Conservation (phyloP, 805 yeast genomes). For the Candida methanosorbosa region DNA sequence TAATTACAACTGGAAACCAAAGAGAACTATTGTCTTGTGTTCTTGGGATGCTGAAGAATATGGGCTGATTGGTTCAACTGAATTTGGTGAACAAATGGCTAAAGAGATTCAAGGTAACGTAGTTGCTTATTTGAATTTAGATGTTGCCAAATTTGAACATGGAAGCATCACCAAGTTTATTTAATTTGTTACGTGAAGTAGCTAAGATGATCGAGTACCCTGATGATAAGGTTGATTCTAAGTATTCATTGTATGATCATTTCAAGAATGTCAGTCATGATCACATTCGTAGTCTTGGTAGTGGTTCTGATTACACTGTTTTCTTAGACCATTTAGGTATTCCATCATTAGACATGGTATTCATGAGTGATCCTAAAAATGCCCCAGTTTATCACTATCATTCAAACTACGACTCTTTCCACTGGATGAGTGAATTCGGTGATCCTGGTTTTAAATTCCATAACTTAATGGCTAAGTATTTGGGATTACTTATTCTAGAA, state of each 20-base stretch:
- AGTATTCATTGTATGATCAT: conserved; percentile 20
- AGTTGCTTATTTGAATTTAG: conserved; percentile 54
- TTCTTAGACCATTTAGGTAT: conserved; percentile 43
- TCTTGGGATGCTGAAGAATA: conserved; percentile 73
- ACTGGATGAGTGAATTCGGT: conserved; percentile 51
- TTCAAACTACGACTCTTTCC: conserved; percentile 54
- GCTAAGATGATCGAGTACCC: conserved; percentile 36
- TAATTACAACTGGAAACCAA: conserved; percentile 52
- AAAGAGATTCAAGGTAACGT: conserved; percentile 33
- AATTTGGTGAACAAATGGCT: conserved; percentile 51
- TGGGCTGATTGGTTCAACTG: conserved; percentile 59
- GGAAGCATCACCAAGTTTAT: conserved; percentile 45
- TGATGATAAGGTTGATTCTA: conserved; percentile 21
- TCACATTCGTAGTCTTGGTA: conserved; percentile 37
- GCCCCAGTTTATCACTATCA: conserved; percentile 54
- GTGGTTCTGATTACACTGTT: conserved; percentile 54
- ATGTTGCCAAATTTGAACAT: conserved; percentile 40
- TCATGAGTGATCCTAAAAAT: conserved; percentile 25
- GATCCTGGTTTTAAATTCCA: conserved; percentile 50
- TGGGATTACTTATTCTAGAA: conserved; percentile 36
- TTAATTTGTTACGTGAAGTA: conserved; percentile 29
- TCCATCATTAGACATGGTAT: conserved; percentile 44
- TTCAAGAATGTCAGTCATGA: conserved; percentile 15
- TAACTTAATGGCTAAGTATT: conserved; percentile 36
- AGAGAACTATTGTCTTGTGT: conserved; percentile 53